Evolutionary conservation across 768 basidiomycete genomes (phyloP), one percentile per base, ranked within the genome.

Genomic region (Macrolepiota albuminosa): DNA sequence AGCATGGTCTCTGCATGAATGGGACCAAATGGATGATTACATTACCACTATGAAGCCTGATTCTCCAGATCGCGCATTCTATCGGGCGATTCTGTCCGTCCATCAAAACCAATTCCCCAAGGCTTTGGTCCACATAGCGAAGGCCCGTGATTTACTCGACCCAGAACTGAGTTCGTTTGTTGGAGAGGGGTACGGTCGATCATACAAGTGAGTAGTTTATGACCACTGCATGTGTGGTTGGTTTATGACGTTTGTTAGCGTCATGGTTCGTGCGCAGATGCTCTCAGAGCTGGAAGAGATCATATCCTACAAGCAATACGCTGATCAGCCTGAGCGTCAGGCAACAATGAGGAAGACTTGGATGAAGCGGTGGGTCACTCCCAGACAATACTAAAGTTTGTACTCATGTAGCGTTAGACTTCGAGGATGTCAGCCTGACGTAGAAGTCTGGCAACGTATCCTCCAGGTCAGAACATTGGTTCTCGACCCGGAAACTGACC

Each of bases 11-110:
- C 75, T 98, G 58, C 88, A 89, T 63, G 95, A 98, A 66, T 99
- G 97, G 97, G 95, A 98, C 66, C 83, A 88, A 3, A 99, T 99
- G 97, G 97, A 98, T 48, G 88, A 94, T 66, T 98, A 97, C 70
- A 96, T 99, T 57, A 80, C 83, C 5, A 91, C 89, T 3, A 96
- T 99, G 93, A 93, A 91, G 70, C 74, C 80, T 29, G 96, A 98
- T 69, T 95, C 95, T 3, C 85, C 95, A 0, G 97, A 99, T 72
- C 83, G 94, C 31, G 89, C 91, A 6, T 99, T 98, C 80, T 98
- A 97, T 77, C 85, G 92, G 34, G 96, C 97, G 2, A 97, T 99
- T 62, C 80, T 99, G 45, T 88, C 91, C 10, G 93, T 99, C 24
- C 96, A 99, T 70, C 91, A 97, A 68, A 96, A 95, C 65, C 95